These are phyloP conservation scores for Coniosporium tulheliwenetii DNA, from an alignment of 2,329 filamentous ascomycete species.

Conservation along the genomic window DNA sequence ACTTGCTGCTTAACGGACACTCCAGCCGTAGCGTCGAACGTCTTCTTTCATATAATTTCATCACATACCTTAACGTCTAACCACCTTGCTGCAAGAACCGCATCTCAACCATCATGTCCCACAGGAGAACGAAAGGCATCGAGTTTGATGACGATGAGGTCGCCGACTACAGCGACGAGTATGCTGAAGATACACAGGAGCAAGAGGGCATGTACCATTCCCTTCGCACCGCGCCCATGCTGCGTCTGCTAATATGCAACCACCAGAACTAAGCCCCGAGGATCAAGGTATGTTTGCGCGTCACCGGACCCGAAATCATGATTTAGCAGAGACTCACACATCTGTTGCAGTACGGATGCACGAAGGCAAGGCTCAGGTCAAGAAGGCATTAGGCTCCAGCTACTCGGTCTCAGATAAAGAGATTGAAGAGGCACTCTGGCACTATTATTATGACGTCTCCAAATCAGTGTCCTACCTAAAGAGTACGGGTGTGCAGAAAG, in stretches of 20 bases:
- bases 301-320: background rate
- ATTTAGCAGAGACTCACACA: conserved; percentile 4
- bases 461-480: conserved; percentile 72
- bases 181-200: conserved; percentile 23
- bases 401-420: conserved; percentile 50
- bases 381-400: conserved; percentile 46
- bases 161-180: conserved; percentile 34
- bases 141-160: conserved; percentile 35
- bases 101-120: conserved; percentile 12
- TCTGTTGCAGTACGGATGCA: conserved; percentile 40
- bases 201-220: conserved; percentile 5
- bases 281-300: conserved; percentile 14
- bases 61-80: too few relatives aligned
- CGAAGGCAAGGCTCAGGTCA: conserved; percentile 50
- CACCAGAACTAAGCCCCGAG: conserved; percentile 19
- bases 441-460: conserved; percentile 88
- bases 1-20: too few relatives aligned
- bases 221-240: conserved; percentile 2
- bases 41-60: too few relatives aligned
- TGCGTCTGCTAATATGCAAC: background rate
- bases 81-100: too few relatives aligned
- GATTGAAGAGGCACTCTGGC: conserved; percentile 82
- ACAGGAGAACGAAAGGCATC: conserved; percentile 29
- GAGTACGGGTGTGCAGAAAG: conserved; percentile 28
- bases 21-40: too few relatives aligned